Evolutionary conservation across 352 stramenopile genomes (phyloP).

Genomic region (Ochromonadaceae sp.): DNA sequence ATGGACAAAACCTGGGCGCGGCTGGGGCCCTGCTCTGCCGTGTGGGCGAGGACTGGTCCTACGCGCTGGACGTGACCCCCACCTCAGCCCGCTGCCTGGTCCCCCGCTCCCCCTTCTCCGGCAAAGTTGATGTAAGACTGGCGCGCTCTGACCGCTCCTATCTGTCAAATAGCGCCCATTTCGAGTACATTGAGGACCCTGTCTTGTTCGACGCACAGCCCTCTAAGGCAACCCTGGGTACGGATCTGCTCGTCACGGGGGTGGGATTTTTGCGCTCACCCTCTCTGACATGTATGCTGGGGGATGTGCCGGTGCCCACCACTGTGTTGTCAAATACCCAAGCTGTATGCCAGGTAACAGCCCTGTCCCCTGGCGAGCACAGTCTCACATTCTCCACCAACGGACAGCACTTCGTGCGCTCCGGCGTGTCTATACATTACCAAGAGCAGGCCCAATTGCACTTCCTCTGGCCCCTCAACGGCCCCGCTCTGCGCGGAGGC

Average conservation of each 20-base stretch:
- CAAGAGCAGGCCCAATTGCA: constrained; percentile 17
- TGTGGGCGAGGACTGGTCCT: constrained; percentile 6
- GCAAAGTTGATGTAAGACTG: constrained; percentile 2
- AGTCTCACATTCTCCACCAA: constrained; percentile 30
- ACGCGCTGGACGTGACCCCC: not conserved
- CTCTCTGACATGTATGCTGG: constrained; percentile 62
- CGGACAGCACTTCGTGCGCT: constrained; percentile 28
- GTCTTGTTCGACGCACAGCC: not conserved
- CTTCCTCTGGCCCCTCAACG: constrained; percentile 31
- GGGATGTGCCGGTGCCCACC: constrained; percentile 35
- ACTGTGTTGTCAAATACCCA: constrained; percentile 38
- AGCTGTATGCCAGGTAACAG: constrained; percentile 47
- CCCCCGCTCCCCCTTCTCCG: not conserved
- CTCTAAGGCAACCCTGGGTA: constrained; percentile 35
- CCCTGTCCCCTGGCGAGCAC: constrained; percentile 25
- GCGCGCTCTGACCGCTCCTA: not conserved
- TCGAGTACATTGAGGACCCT: constrained; percentile 7
- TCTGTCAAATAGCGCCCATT: not conserved
- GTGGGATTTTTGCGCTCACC: constrained; percentile 50
- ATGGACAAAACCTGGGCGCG: not conserved
- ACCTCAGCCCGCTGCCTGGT: not conserved
- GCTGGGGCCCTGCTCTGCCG: not conserved
- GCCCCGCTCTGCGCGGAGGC: constrained; percentile 27
- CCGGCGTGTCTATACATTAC: constrained; percentile 39
- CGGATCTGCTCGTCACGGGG: constrained; percentile 49